These are phyloP conservation scores for Letharia columbiana DNA, from an alignment of 495 filamentous ascomycete genomes.

Conservation along the genomic window DNA sequence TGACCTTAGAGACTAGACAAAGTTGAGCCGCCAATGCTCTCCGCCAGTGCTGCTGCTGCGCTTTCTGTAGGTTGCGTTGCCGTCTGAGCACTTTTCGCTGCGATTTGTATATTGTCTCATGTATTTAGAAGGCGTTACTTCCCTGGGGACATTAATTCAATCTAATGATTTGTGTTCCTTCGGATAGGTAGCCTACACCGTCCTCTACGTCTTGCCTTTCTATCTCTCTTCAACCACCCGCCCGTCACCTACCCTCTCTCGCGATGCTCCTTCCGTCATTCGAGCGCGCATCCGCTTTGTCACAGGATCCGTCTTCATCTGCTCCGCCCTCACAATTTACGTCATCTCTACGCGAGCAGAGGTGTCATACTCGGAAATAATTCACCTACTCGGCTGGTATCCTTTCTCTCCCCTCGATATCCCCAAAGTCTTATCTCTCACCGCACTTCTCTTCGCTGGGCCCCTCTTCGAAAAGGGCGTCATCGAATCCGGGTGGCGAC, in stretches of 20 bases:
- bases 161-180: slow-evolving; percentile 17
- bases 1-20: slow-evolving; percentile 19
- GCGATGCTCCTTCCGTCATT: slow-evolving; percentile 86
- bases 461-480: slow-evolving; percentile 72
- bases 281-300: slow-evolving; percentile 73
- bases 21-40: slow-evolving; percentile 38
- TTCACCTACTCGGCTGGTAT: slow-evolving; percentile 67
- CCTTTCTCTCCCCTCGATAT: slow-evolving; percentile 58
- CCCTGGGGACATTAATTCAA: not conserved
- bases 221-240: slow-evolving; percentile 74
- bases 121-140: not conserved
- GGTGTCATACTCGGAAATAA: slow-evolving; percentile 39
- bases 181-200: slow-evolving; percentile 59
- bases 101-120: not conserved
- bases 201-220: slow-evolving; percentile 84
- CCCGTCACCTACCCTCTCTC: slow-evolving; percentile 69
- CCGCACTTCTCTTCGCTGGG: slow-evolving; percentile 71
- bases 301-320: slow-evolving; percentile 55
- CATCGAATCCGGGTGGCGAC: slow-evolving; percentile 60
- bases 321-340: slow-evolving; percentile 51
- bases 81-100: not conserved
- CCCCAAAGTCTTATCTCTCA: slow-evolving; percentile 52
- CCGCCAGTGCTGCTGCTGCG: slow-evolving; percentile 38
- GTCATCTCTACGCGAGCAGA: slow-evolving; percentile 44
- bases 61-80: slow-evolving; percentile 41